These are phyloP conservation scores for Aspergillus alliaceus DNA, from an alignment of 2,329 filamentous ascomycete genomes.

Conservation along the genomic window DNA sequence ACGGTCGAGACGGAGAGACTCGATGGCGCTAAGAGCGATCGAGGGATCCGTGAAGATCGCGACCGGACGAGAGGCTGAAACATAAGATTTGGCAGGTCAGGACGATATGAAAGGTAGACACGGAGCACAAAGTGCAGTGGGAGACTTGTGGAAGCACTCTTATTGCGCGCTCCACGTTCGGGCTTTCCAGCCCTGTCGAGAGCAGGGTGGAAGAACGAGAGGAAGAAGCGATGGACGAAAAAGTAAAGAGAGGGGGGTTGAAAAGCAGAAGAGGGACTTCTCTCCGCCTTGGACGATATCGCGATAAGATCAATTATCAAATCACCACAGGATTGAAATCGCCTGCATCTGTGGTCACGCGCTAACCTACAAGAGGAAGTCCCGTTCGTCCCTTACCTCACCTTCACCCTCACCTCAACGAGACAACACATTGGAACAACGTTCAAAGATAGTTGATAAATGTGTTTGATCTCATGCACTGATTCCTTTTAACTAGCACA, in stretches of 20 bases:
- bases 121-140: conserved; percentile 1
- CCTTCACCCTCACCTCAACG: neutral
- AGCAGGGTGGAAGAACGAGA: neutral
- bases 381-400: neutral
- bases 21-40: neutral
- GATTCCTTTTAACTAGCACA: no score
- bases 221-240: neutral
- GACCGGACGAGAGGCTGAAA: neutral
- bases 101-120: neutral
- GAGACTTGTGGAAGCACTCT: neutral
- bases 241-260: neutral
- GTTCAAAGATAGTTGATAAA: no score
- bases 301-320: neutral
- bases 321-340: neutral
- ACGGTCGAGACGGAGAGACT: neutral
- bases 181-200: neutral
- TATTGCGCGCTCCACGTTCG: neutral
- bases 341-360: neutral
- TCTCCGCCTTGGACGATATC: neutral
- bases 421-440: no score
- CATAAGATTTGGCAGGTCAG: neutral
- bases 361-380: neutral
- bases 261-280: neutral
- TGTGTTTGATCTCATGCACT: no score
- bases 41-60: conserved; percentile 3